Conservation (phyloP, 2,329 filamentous ascomycete genomes). For the Waltergamsia citrina region DNA sequence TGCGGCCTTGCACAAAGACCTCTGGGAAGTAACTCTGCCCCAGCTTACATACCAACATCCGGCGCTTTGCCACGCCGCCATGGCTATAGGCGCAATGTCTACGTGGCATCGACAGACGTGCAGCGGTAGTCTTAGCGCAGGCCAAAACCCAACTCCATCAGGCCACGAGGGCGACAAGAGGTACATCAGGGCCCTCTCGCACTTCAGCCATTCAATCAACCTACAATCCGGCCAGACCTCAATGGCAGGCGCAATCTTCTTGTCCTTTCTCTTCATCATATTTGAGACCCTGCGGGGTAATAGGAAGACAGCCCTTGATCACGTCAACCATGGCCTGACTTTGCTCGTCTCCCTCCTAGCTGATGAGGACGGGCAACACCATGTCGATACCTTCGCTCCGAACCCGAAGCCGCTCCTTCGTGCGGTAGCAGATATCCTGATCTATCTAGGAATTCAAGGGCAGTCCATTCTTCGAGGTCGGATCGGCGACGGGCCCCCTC, state of each 20-base stretch:
- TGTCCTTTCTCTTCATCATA: slow-evolving; percentile 19
- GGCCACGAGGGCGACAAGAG: background rate
- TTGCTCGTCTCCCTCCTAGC: slow-evolving; percentile 20
- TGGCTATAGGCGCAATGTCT: slow-evolving; percentile 13
- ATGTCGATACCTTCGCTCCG: no score
- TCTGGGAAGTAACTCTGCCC: slow-evolving; percentile 14
- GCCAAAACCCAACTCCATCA: background rate
- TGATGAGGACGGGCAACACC: slow-evolving; percentile 6
- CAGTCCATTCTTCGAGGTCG: no score
- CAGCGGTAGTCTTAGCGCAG: background rate
- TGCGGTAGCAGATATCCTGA: no score
- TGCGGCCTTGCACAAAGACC: slow-evolving; percentile 9
- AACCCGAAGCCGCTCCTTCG: no score
- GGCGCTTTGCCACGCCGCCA: slow-evolving; percentile 13
- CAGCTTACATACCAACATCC: slow-evolving; percentile 12
- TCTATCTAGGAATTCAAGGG: no score
- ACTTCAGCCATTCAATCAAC: slow-evolving; percentile 23
- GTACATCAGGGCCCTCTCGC: slow-evolving; percentile 21
- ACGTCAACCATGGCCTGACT: slow-evolving; percentile 23
- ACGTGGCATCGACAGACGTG: slow-evolving; percentile 2
- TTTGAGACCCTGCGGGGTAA: slow-evolving; percentile 21
- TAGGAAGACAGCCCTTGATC: slow-evolving; percentile 19
- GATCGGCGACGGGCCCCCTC: no score
- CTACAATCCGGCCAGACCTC: slow-evolving; percentile 15
- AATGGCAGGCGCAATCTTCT: slow-evolving; percentile 17